Base-by-base conservation (phyloP, 2,329 filamentous ascomycete genomes). In the Trichoderma sp. region DNA sequence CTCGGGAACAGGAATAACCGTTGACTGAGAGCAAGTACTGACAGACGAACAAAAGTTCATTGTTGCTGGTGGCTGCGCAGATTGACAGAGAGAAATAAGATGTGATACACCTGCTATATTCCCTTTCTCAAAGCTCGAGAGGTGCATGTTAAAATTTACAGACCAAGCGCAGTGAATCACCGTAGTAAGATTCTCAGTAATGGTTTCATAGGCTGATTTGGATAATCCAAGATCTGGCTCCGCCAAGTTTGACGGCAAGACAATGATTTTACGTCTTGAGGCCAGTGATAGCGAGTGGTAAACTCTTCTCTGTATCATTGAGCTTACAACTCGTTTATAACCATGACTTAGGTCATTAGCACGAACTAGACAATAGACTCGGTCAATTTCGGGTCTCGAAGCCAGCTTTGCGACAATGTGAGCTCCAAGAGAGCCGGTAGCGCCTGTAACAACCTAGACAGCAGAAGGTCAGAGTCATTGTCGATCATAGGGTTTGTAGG, bases 351-450 rank as follows among this genome's bases (percentile, higher is more conserved):
- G 4, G 11, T 68, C 59, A n/a, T 24, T 16, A 70, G 84, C 84
- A 37, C 87, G 81, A 5, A 87, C 83, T 2, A 88, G 80, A 67
- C 83, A 84, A 79, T 85, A 87, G 1, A 89, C 78, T 7, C 78
- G 78, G 37, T 80, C 77, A 37, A 92, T 81, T 24, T 86, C 85
- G 13, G 86, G 82, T n/a, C 86, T 81, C 2, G 83, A 81, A 1
- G 86, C 84, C 16, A 92, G 83, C n/a, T 88, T 84, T 4, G 85
- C 83, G 1, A 88, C 81, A 1, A 89, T 78, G 72, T 90, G 88
- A 0, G 87, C 85, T 6, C 89, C 89, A 0, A 91, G 81, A 1
- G 88, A 89, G 7, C 89, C 89, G 0, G 89, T 91, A 1, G 85
- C 84, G 11, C 89, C 89, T 1, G 89, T 91, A 14, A 65, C 62